Evolutionary conservation across 257 asterid genomes (phyloP).

Genomic region (Handroanthus guayacan): DNA sequence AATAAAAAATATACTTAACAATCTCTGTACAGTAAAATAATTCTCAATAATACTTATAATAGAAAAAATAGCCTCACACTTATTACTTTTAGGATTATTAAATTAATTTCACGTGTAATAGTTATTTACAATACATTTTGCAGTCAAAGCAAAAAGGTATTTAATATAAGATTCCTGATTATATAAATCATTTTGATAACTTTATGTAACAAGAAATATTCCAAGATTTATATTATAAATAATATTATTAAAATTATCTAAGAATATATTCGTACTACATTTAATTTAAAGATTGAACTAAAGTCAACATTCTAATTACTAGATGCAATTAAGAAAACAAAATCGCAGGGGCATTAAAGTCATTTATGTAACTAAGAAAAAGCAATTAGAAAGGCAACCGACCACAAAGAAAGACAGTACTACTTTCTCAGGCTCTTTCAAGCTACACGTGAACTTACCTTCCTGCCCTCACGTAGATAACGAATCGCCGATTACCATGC

Average conservation of each 20-base stretch:
- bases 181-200: not conserved
- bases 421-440: not conserved
- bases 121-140: no score
- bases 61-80: no score
- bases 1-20: no score
- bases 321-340: constrained; percentile 1
- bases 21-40: no score
- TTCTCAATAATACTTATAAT: no score
- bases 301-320: constrained; percentile 25
- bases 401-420: constrained; percentile 10
- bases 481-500: constrained; percentile 57
- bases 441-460: constrained; percentile 65
- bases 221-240: not conserved
- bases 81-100: no score
- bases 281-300: not conserved
- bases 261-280: not conserved
- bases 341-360: constrained; percentile 30
- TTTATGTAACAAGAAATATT: not conserved
- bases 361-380: constrained; percentile 29
- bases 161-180: not conserved
- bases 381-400: constrained; percentile 38
- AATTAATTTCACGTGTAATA: no score
- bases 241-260: not conserved
- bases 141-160: no score
- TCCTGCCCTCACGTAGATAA: constrained; percentile 98